A percentile compares a stretch with the other conserved stretches of the same genome.
These are phyloP conservation scores for Populus alba DNA, from an alignment of 345 rosid genomes.

Conservation along the genomic window DNA sequence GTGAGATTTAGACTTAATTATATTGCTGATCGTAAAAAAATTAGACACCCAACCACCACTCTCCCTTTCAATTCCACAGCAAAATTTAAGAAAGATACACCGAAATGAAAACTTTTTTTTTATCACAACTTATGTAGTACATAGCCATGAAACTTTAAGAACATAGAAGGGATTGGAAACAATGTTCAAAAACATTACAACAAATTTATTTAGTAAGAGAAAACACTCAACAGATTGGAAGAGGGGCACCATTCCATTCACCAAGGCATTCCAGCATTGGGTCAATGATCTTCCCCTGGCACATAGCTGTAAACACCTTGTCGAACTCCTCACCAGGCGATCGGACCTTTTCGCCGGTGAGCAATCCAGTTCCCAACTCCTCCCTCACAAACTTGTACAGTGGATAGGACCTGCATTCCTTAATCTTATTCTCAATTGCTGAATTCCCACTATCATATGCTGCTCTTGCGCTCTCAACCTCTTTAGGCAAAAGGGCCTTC, in stretches of 20 bases:
- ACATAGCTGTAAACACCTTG: constrained; percentile 61
- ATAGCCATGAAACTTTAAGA: background rate
- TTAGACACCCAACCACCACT: background rate
- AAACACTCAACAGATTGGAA: constrained; percentile 17
- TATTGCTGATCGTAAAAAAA: no score
- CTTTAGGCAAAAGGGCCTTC: constrained; percentile 50
- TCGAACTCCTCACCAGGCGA: constrained; percentile 81
- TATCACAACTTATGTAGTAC: background rate
- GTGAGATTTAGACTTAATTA: background rate
- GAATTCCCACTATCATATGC: constrained; percentile 48
- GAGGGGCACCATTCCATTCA: constrained; percentile 69
- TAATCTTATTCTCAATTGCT: constrained; percentile 50
- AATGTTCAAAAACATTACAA: background rate
- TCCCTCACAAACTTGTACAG: constrained; percentile 63
- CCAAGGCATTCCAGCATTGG: constrained; percentile 65
- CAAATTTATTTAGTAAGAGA: background rate
- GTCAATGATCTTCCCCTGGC: constrained; percentile 68
- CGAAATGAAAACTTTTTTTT: background rate
- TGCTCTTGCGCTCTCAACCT: constrained; percentile 52
- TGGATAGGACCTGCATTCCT: constrained; percentile 73
- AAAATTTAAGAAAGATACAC: background rate
- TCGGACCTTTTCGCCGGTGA: constrained; percentile 55
- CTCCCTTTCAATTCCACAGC: background rate
- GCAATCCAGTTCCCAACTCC: constrained; percentile 47
- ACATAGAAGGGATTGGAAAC: constrained; percentile 5